These are phyloP conservation scores for Saccharomycopsis fermentans DNA, from an alignment of 805 yeast genomes.

Conservation along the genomic window DNA sequence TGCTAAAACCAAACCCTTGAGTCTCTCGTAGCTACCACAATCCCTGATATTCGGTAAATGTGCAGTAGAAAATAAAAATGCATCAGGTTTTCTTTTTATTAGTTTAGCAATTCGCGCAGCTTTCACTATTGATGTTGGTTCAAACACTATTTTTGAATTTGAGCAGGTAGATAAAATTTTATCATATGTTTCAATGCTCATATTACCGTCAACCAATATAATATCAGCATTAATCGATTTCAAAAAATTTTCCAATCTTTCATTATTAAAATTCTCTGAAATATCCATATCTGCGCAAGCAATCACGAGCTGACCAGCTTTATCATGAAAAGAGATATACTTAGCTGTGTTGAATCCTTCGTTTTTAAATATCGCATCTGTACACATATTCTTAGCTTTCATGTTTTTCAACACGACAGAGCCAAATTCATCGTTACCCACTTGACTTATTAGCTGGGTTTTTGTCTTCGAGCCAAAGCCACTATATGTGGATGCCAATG, in stretches of 20 bases:
- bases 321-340: conserved; percentile 59
- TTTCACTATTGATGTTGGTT: conserved; percentile 71
- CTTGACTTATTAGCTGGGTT: conserved; percentile 41
- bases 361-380: conserved; percentile 31
- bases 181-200: conserved; percentile 34
- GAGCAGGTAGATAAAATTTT: conserved; percentile 15
- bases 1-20: conserved; percentile 15
- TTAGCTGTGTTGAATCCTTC: conserved; percentile 44
- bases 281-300: conserved; percentile 86
- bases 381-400: conserved; percentile 17
- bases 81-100: conserved; percentile 4
- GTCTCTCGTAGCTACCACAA: background rate
- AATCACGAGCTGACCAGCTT: conserved; percentile 50
- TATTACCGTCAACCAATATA: conserved; percentile 60
- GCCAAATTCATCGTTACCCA: conserved; percentile 55
- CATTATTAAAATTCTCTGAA: conserved; percentile 38
- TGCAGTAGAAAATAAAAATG: conserved; percentile 32
- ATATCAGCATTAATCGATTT: conserved; percentile 33
- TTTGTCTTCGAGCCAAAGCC: conserved; percentile 21
- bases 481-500: conserved; percentile 44
- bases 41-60: background rate
- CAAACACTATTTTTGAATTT: conserved; percentile 39
- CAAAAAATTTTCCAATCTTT: conserved; percentile 35
- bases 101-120: conserved; percentile 36
- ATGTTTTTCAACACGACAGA: conserved; percentile 16